Base-by-base conservation (phyloP, 2,329 filamentous ascomycete genomes). In the Septoria petroselini region DNA sequence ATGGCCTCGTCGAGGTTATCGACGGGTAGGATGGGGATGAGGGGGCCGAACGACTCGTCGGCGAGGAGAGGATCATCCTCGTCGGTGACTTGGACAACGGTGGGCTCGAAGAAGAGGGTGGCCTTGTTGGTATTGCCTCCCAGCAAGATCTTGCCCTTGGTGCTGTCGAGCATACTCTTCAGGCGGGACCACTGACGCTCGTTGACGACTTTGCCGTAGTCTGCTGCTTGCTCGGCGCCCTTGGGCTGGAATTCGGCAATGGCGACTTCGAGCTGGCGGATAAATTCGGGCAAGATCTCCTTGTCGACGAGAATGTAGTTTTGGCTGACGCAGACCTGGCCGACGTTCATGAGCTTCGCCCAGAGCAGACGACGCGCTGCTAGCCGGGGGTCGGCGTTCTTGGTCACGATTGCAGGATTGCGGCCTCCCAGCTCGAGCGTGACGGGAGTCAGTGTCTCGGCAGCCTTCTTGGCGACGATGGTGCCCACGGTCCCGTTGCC, bases 401-500 rank as follows among this genome's bases (percentile, higher is more conserved):
- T 88, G 53, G 91, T 93, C 65, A 97, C 76, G 65, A 97, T 91
- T 54, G 91, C 90, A 18, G 93, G 93, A 73, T 97, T 97, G 58
- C 81, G 78, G 53, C 93, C 93, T 52, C 93, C 93, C 39, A 98
- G 81, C 75, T 98, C 93, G 40, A 97, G 82, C 7, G 84, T 81
- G 17, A 95, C 84, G 0, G 93, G 93, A 0, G 93, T 97, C 54
- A 77, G 67, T 0, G 75, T 77, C 64, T 77, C 74, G 1, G 75
- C 74, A 1, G 74, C 75, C 64, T 76, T 76, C 69, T 76, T 76
- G 11, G 75, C 72, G 50, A 77, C 74, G 59, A 77, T 77, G 17
- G 65, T 75, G 40, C 88, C 93, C 14, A 96, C 89, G 21, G 68
- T 73, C 44, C 79, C 78, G 62, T 83, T 84, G 47, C 93, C 93